phyloP scores from a whole-genome alignment of 495 filamentous ascomycete species.

The Daldinia decipiens region DNA sequence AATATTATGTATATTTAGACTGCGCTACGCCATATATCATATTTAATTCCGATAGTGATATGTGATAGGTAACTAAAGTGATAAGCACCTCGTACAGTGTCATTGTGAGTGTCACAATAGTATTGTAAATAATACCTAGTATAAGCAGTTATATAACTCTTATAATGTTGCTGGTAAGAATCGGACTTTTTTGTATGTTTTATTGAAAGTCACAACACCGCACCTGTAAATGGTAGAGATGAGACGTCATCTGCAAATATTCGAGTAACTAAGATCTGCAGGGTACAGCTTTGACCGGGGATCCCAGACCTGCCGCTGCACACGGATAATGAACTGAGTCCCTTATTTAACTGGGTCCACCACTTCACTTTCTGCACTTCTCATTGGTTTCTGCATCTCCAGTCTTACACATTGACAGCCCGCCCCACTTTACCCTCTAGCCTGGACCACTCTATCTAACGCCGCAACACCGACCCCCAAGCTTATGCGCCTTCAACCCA shows the following conservation, averaged over 20 bases:
- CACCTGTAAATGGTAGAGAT: constrained; percentile 2
- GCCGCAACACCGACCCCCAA: constrained; percentile 17
- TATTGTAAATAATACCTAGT: no score
- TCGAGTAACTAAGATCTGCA: constrained; percentile 30
- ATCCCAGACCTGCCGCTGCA: constrained; percentile 20
- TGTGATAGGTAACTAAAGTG: no score
- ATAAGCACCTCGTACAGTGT: no score
- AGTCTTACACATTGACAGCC: constrained; percentile 1
- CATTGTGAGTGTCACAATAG: no score
- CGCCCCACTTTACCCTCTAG: constrained; percentile 17
- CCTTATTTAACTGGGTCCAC: neutral
- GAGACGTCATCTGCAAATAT: constrained; percentile 12
- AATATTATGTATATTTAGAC: no score
- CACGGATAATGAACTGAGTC: constrained; percentile 15
- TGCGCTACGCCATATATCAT: no score
- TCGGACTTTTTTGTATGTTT: no score
- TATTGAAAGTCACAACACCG: neutral
- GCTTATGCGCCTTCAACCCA: constrained; percentile 22
- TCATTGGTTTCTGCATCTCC: constrained; percentile 1
- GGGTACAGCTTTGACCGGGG: constrained; percentile 19
- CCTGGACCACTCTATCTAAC: constrained; percentile 9
- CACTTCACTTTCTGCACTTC: neutral
- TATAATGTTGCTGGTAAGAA: no score
- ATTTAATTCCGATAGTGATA: no score
- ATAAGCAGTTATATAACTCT: no score